These are phyloP conservation scores for Fusarium albidum DNA, from an alignment of 2,329 filamentous ascomycete genomes.

Conservation along the genomic window DNA sequence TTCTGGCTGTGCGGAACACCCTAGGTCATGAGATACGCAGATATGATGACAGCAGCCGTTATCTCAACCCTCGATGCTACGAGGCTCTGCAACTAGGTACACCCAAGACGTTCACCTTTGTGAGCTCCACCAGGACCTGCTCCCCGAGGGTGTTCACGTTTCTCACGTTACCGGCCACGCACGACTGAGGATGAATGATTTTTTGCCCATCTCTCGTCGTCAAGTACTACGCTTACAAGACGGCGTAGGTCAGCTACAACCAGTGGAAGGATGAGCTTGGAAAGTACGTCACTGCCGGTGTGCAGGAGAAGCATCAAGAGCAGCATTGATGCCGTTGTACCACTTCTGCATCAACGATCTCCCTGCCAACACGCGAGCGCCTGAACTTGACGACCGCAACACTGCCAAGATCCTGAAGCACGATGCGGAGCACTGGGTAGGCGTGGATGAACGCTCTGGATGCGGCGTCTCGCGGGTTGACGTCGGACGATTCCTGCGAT, in stretches of 20 bases:
- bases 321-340: constrained; percentile 22
- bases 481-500: constrained; percentile 40
- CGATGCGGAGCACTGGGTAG: constrained; percentile 68
- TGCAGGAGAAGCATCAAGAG: constrained; percentile 34
- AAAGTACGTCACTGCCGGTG: constrained; percentile 38
- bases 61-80: constrained; percentile 81
- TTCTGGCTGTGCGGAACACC: constrained; percentile 71
- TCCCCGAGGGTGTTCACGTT: constrained; percentile 61
- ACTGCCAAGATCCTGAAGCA: constrained; percentile 69
- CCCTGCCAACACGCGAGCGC: constrained; percentile 20
- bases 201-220: constrained; percentile 69
- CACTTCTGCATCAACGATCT: constrained; percentile 24
- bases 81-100: constrained; percentile 76
- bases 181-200: constrained; percentile 79
- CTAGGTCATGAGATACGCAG: constrained; percentile 82
- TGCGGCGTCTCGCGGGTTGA: constrained; percentile 40
- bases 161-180: constrained; percentile 84
- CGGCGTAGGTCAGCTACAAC: constrained; percentile 75
- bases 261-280: constrained; percentile 42
- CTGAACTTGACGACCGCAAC: constrained; percentile 53
- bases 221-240: constrained; percentile 76
- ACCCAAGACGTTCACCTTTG: constrained; percentile 79
- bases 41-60: constrained; percentile 79
- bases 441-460: constrained; percentile 62
- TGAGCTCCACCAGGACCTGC: constrained; percentile 78